Evolutionary conservation across 202 grass and related monocot genomes (phyloP), one percentile per base, ranked within the genome.

Genomic region (Musa balbisiana): DNA sequence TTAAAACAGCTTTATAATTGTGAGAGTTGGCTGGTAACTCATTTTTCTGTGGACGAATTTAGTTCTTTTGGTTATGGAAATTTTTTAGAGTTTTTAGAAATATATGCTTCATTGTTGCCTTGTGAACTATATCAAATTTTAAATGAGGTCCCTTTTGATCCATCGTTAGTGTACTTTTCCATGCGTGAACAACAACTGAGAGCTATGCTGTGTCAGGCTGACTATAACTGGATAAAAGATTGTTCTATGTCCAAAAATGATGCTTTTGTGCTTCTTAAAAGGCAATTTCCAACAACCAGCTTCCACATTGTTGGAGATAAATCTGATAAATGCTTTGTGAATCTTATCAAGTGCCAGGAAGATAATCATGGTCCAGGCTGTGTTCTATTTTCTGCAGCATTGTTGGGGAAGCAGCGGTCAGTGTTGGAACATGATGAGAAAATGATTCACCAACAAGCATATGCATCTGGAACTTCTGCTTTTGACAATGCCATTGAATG

Each of bases 11-110:
- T 98, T 76, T 64, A 77, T 79, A 79, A 88, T 88, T 91, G 94
- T 83, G 88, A 90, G 73, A 71, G 72, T 79, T 93, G 83, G 83
- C 71, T 91, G 50, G 74, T 73, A 63, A 80, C 67, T 76, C 83
- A 87, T 76, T 93, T 88, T 86, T 91, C 83, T 49, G 85, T 80
- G 54, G 80, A 84, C 23, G 82, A 93, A 77, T 98, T 98, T 84
- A 81, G 14, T 80, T 80, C 85, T 73, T 83, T 98, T 83, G 90
- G 88, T 79, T 84, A 91, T 81, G 94, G 94, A 51, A 83, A 70
- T 77, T 93, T 98, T 77, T 85, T 91, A 12, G 83, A 82, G 21
- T 98, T 98, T 86, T 89, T 98, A 85, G 84, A 81, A 62, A 83
- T 86, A 85, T 67, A 91, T 87, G 67, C 62, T 77, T 66, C 84